Evolutionary conservation across 1,284 basidiomycete genomes (phyloP), one percentile per base, ranked within the genome.

Genomic region (Athelia psychrophila): DNA sequence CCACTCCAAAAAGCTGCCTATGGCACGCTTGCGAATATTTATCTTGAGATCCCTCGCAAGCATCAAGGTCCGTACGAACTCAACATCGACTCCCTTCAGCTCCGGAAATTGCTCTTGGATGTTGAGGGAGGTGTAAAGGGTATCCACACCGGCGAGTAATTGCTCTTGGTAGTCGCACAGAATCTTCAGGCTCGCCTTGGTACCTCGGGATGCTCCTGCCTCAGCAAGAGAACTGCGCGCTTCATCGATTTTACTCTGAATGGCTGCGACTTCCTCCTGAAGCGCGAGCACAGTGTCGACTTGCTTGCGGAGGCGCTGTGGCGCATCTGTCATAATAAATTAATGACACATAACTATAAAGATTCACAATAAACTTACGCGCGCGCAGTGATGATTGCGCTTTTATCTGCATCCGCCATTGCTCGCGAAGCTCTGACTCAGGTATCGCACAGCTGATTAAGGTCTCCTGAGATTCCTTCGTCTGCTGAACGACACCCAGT

Each of bases 1-100:
- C 66, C 68, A 75, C n/a, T 35, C 68, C 8, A 70, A 68, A 44
- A 76, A 75, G 15, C 64, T 68, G 0, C 61, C 64, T 8, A 72
- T 66, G 0, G 66, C 70, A 1, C 61, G 49, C 42, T 69, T 72
- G 0, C 62, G 53, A 23, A 76, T 71, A 46, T 69, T 71, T 15
- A 71, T 70, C 53, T 76, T 76, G 13, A 73, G 56, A 18, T 74
- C 67, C 0, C 60, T 54, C 0, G 66, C 66, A 45, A 74, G 49
- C 0, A 75, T 35, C 0, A 77, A 59, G 0, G 51, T 64, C 0
- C 55, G 48, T 2, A 73, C 57, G 51, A 74, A 75, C 0, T 74
- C 63, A 0, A 69, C 36, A 5, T 61, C 54, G 20, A 56, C 35
- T 18, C 48, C 55, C 27, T 54, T 23, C n/a, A 59, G 54, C 35